These are phyloP conservation scores for Setaria viridis DNA, from an alignment of 202 grass and related monocot genomes.

Conservation along the genomic window DNA sequence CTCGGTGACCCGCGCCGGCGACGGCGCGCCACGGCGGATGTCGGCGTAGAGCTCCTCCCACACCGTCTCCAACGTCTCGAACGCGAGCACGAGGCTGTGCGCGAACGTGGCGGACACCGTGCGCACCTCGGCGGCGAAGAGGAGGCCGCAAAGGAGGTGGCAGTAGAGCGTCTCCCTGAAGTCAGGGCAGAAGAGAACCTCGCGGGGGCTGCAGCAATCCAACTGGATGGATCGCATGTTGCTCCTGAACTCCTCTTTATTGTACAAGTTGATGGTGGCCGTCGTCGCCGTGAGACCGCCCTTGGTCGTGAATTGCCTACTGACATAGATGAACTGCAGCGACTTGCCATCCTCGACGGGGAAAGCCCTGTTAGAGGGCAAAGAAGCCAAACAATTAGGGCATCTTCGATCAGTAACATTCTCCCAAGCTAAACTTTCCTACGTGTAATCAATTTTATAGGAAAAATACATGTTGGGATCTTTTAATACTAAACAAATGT, in stretches of 20 bases:
- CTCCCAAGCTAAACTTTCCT: too few relatives aligned
- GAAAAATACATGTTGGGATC: too few relatives aligned
- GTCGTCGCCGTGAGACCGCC: conserved; percentile 73
- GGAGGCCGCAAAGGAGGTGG: conserved; percentile 86
- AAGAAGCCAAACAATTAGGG: not conserved
- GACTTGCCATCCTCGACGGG: conserved; percentile 70
- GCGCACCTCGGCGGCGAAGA: conserved; percentile 65
- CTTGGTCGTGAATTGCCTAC: conserved; percentile 65
- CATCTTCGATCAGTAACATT: not conserved
- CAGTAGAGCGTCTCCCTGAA: conserved; percentile 84
- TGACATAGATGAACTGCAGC: conserved; percentile 84
- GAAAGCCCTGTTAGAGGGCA: conserved; percentile 55
- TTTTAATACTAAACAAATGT: too few relatives aligned
- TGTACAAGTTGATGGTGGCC: conserved; percentile 82
- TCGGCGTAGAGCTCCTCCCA: conserved; percentile 79
- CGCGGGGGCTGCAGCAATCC: conserved; percentile 64
- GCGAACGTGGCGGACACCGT: conserved; percentile 75
- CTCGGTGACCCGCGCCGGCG: conserved; percentile 54
- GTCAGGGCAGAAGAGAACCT: conserved; percentile 73
- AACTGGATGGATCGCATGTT: conserved; percentile 60
- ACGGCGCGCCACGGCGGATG: conserved; percentile 68
- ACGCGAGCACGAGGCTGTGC: conserved; percentile 77
- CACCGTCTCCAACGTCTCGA: conserved; percentile 69
- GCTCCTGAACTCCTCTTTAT: conserved; percentile 52
- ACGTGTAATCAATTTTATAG: too few relatives aligned